Evolutionary conservation across 2,329 filamentous ascomycete species (phyloP).

Genomic region (Rutstroemia sp.): DNA sequence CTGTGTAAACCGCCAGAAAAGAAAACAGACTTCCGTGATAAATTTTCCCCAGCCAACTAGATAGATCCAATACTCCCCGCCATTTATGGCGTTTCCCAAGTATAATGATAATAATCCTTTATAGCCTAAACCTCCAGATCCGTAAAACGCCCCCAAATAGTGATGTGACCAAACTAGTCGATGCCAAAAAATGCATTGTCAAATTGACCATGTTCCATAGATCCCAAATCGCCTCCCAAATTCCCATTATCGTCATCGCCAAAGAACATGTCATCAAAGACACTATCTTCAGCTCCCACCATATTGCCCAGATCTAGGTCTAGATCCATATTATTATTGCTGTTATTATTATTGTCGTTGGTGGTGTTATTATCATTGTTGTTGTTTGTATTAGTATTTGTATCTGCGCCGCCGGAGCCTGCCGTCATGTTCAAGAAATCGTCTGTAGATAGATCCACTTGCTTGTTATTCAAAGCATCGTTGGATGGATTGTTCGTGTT

Average conservation of each 20-base stretch:
- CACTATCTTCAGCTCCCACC: slow-evolving; percentile 28
- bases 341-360: slow-evolving; percentile 1
- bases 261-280: slow-evolving; percentile 28
- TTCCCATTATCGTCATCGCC: slow-evolving; percentile 16
- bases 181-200: slow-evolving; percentile 27
- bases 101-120: no score
- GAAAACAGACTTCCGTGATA: no score
- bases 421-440: slow-evolving; percentile 17
- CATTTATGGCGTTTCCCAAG: no score
- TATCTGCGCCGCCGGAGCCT: background rate
- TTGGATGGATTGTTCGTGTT: slow-evolving; percentile 10
- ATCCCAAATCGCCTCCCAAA: slow-evolving; percentile 13
- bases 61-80: no score
- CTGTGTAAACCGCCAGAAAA: no score
- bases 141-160: background rate
- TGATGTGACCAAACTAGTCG: slow-evolving; percentile 3
- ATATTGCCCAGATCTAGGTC: slow-evolving; percentile 48
- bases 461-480: slow-evolving; percentile 5
- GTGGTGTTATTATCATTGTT: slow-evolving; percentile 12
- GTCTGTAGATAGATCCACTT: slow-evolving; percentile 12
- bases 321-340: slow-evolving; percentile 32
- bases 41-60: no score
- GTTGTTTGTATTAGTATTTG: background rate
- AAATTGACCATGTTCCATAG: slow-evolving; percentile 25
- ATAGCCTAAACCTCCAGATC: no score